Percentiles rank a stretch among this genome's conserved stretches.
Evolutionary conservation across 2,329 filamentous ascomycete species (phyloP).

Genomic region (Huntiella savannae): DNA sequence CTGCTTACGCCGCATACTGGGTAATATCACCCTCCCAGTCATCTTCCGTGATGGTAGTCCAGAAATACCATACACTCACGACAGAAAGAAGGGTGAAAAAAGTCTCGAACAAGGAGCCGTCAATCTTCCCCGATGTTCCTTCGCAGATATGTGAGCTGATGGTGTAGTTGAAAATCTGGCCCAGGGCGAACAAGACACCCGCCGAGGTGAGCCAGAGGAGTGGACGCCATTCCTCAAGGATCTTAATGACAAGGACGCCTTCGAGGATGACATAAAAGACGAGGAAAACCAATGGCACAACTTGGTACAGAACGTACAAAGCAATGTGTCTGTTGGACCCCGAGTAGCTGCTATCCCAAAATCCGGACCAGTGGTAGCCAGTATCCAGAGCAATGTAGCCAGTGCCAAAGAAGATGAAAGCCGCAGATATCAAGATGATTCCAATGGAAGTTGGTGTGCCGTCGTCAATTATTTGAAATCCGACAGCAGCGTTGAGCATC

Average conservation of each 20-base stretch:
- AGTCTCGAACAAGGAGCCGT: slow-evolving; percentile 82
- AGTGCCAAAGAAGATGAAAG: slow-evolving; percentile 64
- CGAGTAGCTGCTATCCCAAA: slow-evolving; percentile 44
- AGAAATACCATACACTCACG: slow-evolving; percentile 77
- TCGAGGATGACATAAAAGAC: slow-evolving; percentile 75
- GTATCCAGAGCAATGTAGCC: slow-evolving; percentile 94
- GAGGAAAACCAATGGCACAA: slow-evolving; percentile 76
- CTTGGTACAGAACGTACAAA: slow-evolving; percentile 85
- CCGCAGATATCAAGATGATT: slow-evolving; percentile 52
- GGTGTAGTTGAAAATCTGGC: slow-evolving; percentile 91
- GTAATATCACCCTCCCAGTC: slow-evolving; percentile 58
- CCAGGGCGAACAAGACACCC: slow-evolving; percentile 67
- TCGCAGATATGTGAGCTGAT: slow-evolving; percentile 81
- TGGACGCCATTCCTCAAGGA: slow-evolving; percentile 77
- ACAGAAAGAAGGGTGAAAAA: slow-evolving; percentile 79
- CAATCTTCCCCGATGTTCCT: slow-evolving; percentile 67
- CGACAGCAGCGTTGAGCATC: slow-evolving; percentile 77
- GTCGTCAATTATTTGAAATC: slow-evolving; percentile 85
- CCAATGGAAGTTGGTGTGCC: slow-evolving; percentile 70
- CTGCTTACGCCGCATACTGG: background rate
- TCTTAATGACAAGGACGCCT: slow-evolving; percentile 59
- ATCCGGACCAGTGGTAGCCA: slow-evolving; percentile 64
- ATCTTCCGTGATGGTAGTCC: slow-evolving; percentile 97
- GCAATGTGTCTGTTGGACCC: slow-evolving; percentile 57
- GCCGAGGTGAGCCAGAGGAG: slow-evolving; percentile 72